Base-by-base conservation (phyloP, 306 rosid genomes). In the Lathyrus oleraceus region DNA sequence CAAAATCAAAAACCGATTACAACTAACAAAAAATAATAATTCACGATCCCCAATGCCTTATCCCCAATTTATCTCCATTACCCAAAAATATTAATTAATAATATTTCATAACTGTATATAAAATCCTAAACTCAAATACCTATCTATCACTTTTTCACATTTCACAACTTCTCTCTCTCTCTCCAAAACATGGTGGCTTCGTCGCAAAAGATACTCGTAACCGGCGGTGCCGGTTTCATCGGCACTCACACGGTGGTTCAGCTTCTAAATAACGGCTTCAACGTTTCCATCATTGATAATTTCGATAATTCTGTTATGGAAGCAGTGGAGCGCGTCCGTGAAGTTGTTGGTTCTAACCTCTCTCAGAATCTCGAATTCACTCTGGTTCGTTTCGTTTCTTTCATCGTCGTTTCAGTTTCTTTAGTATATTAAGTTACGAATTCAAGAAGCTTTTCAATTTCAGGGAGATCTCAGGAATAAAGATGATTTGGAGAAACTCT, bases 151-250 rank as follows among this genome's bases (percentile, higher is more conserved):
- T 2, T 58, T 44, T 19, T 15, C 21, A 1, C 39, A 35, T 35
- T 35, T 35, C 39, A 35, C 39, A 7, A 35, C 39, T 6, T 35
- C 13, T 51, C 6, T 19, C 28, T 25, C 15, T 48, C 51, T 3
- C 16, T 30, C 38, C 19, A 32, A 32, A 32, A 4, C 9, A 57
- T 84, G 86, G 87, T 76, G 14, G 77, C 67, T 0, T 58, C 69
- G 0, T 27, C 73, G 7, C 88, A 82, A 78, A 82, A 72, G 61
- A 83, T 94, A 60, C 86, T 94, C 39, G 92, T 90, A 1, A 94
- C 99, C 23, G 97, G 97, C 0, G 96, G 97, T 5, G 92, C 98
- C 3, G 96, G 98, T 0, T 94, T 90, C 80, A 88, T 94, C 9
- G 97, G 96, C 39, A 85, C 84, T 65, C 98, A 94, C 86, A 94